These are phyloP conservation scores for Elaphomyces granulatus DNA, from an alignment of 495 filamentous ascomycete species.

Conservation along the genomic window DNA sequence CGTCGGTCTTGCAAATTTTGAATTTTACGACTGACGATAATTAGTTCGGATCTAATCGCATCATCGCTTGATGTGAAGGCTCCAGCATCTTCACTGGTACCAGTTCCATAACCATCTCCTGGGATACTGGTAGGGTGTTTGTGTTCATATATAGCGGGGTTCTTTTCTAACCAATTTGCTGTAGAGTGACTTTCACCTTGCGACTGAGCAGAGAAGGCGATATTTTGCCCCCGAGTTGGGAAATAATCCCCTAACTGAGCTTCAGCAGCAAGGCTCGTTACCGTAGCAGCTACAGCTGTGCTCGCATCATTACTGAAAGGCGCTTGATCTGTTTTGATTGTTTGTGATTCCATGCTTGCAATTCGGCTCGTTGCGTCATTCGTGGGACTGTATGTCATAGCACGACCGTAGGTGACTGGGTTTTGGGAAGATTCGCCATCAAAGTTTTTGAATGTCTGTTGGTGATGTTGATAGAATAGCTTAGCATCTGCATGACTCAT, in stretches of 20 bases:
- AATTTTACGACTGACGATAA: constrained; percentile 74
- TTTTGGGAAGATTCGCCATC: constrained; percentile 13
- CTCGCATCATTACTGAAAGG: not conserved
- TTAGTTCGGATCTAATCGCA: constrained; percentile 65
- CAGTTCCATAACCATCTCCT: constrained; percentile 36
- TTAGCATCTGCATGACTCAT: constrained; percentile 86
- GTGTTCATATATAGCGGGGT: constrained; percentile 32
- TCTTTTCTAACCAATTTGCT: constrained; percentile 32
- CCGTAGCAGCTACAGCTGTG: not conserved
- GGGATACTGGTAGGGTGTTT: constrained; percentile 36
- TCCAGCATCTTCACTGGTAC: constrained; percentile 27
- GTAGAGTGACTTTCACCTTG: constrained; percentile 19
- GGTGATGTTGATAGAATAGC: constrained; percentile 85
- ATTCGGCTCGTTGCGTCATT: not conserved
- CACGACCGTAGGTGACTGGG: constrained; percentile 8
- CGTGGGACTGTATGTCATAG: not conserved
- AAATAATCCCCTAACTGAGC: not conserved
- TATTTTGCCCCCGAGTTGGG: not conserved
- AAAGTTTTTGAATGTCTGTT: constrained; percentile 31
- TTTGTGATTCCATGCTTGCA: not conserved
- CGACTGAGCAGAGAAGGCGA: constrained; percentile 1
- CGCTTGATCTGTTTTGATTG: not conserved
- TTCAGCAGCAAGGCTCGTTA: not conserved
- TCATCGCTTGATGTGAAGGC: constrained; percentile 44
- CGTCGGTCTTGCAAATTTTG: constrained; percentile 71